Percentiles rank a stretch among this genome's conserved stretches.
These are phyloP conservation scores for Fusarium longipes DNA, from an alignment of 2,329 filamentous ascomycete genomes.

Conservation along the genomic window DNA sequence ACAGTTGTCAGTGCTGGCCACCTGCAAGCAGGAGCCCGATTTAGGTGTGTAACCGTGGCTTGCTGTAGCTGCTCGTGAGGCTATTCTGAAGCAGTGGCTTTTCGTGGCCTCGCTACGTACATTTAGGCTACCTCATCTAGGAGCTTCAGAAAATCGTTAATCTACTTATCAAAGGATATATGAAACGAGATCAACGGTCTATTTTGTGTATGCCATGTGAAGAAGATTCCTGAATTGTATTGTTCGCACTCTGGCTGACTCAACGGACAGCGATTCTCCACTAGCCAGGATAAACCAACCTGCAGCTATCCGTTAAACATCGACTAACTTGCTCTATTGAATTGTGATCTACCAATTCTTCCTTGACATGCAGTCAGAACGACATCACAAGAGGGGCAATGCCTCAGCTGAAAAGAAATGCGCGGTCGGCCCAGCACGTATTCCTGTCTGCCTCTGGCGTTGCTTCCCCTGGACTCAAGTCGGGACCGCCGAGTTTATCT, in stretches of 20 bases:
- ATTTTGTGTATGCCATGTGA: too few species aligned
- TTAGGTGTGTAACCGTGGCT: background rate
- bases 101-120: too few species aligned
- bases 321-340: conserved; percentile 53
- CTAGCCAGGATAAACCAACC: too few species aligned
- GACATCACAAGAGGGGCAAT: conserved; percentile 59
- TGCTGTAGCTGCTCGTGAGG: too few species aligned
- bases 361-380: conserved; percentile 60
- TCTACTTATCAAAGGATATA: too few species aligned
- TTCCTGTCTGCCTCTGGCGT: too few species aligned
- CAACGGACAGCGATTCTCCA: too few species aligned
- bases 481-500: conserved; percentile 62
- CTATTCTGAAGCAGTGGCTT: background rate
- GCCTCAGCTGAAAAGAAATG: conserved; percentile 57
- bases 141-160: too few species aligned
- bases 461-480: conserved; percentile 59
- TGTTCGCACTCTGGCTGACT: too few species aligned
- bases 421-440: conserved; percentile 67
- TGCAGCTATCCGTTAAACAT: conserved; percentile 43
- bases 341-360: conserved; percentile 61
- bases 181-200: too few species aligned
- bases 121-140: too few species aligned
- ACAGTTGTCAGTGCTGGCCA: background rate
- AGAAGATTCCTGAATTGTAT: too few species aligned
- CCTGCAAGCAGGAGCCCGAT: background rate